These are phyloP conservation scores for Hypoxylon sp. DNA, from an alignment of 2,329 filamentous ascomycete species.

Conservation along the genomic window DNA sequence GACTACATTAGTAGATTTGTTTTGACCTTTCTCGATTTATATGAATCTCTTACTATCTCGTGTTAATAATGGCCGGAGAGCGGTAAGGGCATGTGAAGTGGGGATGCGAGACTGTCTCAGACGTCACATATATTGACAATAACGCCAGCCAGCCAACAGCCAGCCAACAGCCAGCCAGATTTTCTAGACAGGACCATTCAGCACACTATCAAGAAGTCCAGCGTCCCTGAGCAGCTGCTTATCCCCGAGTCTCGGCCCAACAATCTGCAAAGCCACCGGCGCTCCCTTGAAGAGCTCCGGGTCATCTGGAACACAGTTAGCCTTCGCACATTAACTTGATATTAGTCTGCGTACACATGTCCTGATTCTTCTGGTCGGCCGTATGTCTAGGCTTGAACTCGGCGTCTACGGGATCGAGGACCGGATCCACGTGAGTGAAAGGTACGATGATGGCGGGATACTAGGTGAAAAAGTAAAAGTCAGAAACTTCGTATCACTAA, in stretches of 20 bases:
- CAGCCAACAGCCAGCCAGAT: neutral
- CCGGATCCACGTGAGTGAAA: slow-evolving; percentile 52
- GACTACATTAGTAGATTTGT: neutral
- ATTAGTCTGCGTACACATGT: slow-evolving; percentile 49
- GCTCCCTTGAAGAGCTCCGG: slow-evolving; percentile 55
- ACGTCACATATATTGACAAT: neutral
- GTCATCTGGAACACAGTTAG: slow-evolving; percentile 50
- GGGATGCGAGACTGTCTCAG: neutral
- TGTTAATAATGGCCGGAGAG: neutral
- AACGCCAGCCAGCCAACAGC: neutral
- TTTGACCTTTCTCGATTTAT: neutral
- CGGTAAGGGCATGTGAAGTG: neutral
- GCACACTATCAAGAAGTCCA: slow-evolving; percentile 50
- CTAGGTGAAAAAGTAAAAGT: slow-evolving; percentile 33
- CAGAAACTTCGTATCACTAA: slow-evolving; percentile 4
- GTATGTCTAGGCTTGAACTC: slow-evolving; percentile 49
- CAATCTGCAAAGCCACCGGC: slow-evolving; percentile 54
- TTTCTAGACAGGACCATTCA: slow-evolving; percentile 42
- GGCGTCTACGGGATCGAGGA: slow-evolving; percentile 49
- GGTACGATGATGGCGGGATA: slow-evolving; percentile 55
- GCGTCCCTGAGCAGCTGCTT: slow-evolving; percentile 54
- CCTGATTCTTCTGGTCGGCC: slow-evolving; percentile 50
- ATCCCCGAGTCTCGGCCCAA: slow-evolving; percentile 53
- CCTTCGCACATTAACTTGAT: neutral
- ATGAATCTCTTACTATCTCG: neutral